A percentile compares a stretch with the other conserved stretches of the same genome.
Conservation (phyloP, 345 rosid genomes). For the Adansonia digitata region DNA sequence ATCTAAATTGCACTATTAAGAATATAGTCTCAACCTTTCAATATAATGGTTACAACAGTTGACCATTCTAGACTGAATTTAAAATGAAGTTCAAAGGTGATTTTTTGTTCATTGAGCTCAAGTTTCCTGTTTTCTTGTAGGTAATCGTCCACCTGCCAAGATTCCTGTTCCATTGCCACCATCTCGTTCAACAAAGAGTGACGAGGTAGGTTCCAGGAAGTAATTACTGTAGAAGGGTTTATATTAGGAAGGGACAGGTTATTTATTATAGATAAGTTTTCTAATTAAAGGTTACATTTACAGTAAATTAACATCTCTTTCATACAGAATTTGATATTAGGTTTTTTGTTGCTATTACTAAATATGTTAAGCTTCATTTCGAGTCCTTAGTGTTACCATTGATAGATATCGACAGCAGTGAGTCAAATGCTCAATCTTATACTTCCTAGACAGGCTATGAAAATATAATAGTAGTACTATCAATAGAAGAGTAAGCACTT, state of each 20-base stretch:
- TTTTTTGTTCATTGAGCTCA: constrained; percentile 9
- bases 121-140: constrained; percentile 33
- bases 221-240: neutral
- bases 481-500: neutral
- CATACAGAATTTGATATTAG: neutral
- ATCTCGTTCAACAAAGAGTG: constrained; percentile 49
- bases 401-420: neutral
- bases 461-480: neutral
- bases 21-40: neutral
- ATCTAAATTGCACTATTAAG: constrained; percentile 2
- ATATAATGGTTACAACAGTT: neutral
- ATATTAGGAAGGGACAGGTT: constrained; percentile 1
- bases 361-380: neutral
- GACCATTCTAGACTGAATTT: neutral
- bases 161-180: constrained; percentile 79
- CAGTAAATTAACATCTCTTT: neutral
- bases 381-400: neutral
- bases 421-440: neutral
- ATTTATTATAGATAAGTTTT: neutral
- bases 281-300: neutral
- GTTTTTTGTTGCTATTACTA: constrained; percentile 1
- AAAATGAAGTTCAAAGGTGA: neutral
- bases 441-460: neutral
- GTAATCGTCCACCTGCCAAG: constrained; percentile 84
- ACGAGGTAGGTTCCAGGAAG: constrained; percentile 42